Conservation (phyloP, 345 rosid species). For the Arabidopsis arenosa region DNA sequence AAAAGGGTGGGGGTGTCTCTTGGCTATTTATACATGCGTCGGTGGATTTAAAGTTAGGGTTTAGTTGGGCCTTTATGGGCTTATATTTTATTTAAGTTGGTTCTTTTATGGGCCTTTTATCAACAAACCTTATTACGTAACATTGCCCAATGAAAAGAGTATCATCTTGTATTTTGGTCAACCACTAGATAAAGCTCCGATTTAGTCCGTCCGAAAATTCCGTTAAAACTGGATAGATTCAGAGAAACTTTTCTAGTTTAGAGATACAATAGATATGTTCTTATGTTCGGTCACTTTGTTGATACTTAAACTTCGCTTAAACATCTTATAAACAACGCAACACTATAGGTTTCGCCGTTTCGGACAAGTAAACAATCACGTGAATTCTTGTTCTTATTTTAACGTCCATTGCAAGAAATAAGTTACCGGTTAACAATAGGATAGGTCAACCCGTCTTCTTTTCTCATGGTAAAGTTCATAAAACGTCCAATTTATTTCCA, state of each 20-base stretch:
- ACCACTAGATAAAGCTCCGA: neutral
- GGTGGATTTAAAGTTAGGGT: slow-evolving; percentile 30
- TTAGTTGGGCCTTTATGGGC: slow-evolving; percentile 27
- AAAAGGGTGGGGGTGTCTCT: neutral
- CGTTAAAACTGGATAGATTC: neutral
- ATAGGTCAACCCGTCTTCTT: neutral
- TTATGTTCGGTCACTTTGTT: neutral
- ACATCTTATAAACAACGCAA: too few species aligned
- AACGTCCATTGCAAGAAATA: neutral
- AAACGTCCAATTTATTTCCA: neutral
- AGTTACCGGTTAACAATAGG: too few species aligned
- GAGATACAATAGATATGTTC: neutral
- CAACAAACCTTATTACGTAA: neutral
- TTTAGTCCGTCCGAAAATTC: neutral
- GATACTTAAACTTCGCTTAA: neutral
- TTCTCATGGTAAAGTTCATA: neutral
- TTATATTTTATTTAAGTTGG: neutral
- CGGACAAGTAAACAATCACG: too few species aligned
- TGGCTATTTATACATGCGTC: slow-evolving; percentile 6
- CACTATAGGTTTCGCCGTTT: too few species aligned
- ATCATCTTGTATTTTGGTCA: too few species aligned
- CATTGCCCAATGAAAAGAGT: neutral
- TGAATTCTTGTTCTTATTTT: too few species aligned
- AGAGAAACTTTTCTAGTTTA: too few species aligned
- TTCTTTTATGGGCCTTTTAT: neutral